phyloP scores from a whole-genome alignment of 1,284 basidiomycete genomes.

The Apiotrichum veenhuisii region DNA sequence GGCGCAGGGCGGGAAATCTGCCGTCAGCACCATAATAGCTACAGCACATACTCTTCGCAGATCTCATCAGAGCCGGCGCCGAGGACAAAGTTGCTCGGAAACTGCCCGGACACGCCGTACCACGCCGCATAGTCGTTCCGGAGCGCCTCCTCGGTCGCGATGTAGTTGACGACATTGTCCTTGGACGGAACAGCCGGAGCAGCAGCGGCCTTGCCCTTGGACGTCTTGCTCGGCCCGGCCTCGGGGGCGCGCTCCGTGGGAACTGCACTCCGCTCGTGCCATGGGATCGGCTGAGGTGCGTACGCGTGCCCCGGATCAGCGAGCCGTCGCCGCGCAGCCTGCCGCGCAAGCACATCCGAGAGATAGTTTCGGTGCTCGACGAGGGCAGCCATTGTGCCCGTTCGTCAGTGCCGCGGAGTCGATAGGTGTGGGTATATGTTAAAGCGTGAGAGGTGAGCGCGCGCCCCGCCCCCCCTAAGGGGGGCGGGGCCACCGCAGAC shows the following conservation, averaged over 20 bases:
- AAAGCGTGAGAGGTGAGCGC: too few relatives aligned
- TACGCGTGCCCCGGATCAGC: conserved; percentile 51
- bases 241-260: conserved; percentile 7
- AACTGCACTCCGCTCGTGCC: background rate
- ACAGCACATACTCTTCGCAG: conserved; percentile 77
- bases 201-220: conserved; percentile 2
- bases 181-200: conserved; percentile 21
- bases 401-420: background rate
- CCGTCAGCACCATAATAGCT: background rate
- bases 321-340: conserved; percentile 51
- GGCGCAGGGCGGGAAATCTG: conserved; percentile 87
- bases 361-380: conserved; percentile 54
- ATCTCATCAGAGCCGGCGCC: conserved; percentile 78
- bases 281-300: conserved; percentile 36
- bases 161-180: conserved; percentile 58
- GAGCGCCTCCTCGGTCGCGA: conserved; percentile 88
- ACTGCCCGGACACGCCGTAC: conserved; percentile 83
- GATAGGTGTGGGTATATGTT: background rate
- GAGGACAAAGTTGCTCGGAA: conserved; percentile 85
- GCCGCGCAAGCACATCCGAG: conserved; percentile 50
- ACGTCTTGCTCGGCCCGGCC: conserved; percentile 13
- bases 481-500: too few relatives aligned
- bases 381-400: conserved; percentile 37
- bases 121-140: conserved; percentile 89
- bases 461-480: too few relatives aligned